Percentiles rank a stretch among this genome's conserved stretches.
Evolutionary conservation across 306 rosid species (phyloP).

Genomic region (Rubus idaeus): DNA sequence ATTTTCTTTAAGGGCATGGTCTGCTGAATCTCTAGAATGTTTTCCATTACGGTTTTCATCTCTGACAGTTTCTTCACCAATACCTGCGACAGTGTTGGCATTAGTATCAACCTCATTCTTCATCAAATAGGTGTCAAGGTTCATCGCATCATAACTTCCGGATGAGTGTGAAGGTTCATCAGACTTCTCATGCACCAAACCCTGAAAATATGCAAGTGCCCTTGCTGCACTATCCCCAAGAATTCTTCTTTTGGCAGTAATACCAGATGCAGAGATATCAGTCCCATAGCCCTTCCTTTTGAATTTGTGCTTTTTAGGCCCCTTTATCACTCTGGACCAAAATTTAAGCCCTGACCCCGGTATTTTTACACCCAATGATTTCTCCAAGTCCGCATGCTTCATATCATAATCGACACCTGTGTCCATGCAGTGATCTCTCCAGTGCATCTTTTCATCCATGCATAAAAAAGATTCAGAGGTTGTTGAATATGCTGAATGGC

Average conservation of each 20-base stretch:
- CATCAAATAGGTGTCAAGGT: constrained; percentile 41
- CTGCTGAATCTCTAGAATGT: constrained; percentile 26
- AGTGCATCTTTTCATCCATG: constrained; percentile 60
- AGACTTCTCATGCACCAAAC: constrained; percentile 43
- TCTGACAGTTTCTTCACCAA: constrained; percentile 25
- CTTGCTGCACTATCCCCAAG: constrained; percentile 68
- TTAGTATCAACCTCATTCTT: constrained; percentile 45
- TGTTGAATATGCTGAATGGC: constrained; percentile 32
- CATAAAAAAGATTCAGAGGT: constrained; percentile 46
- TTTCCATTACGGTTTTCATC: constrained; percentile 27
- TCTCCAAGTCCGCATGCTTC: constrained; percentile 84
- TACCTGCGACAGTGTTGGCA: constrained; percentile 22
- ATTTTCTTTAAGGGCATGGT: constrained; percentile 23
- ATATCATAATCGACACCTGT: constrained; percentile 71
- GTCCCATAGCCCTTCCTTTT: constrained; percentile 64
- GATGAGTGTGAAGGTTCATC: constrained; percentile 39
- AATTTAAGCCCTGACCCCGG: constrained; percentile 64
- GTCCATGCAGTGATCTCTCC: constrained; percentile 68
- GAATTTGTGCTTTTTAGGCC: constrained; percentile 44
- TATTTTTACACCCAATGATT: constrained; percentile 63
- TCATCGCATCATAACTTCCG: constrained; percentile 30
- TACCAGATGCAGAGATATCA: constrained; percentile 46
- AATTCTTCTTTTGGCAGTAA: constrained; percentile 60
- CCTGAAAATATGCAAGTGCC: constrained; percentile 57
- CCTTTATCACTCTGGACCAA: constrained; percentile 58